Percentiles rank a stretch among this genome's conserved stretches.
Evolutionary conservation across 768 basidiomycete genomes (phyloP).

Genomic region (Boletus coccyginus): DNA sequence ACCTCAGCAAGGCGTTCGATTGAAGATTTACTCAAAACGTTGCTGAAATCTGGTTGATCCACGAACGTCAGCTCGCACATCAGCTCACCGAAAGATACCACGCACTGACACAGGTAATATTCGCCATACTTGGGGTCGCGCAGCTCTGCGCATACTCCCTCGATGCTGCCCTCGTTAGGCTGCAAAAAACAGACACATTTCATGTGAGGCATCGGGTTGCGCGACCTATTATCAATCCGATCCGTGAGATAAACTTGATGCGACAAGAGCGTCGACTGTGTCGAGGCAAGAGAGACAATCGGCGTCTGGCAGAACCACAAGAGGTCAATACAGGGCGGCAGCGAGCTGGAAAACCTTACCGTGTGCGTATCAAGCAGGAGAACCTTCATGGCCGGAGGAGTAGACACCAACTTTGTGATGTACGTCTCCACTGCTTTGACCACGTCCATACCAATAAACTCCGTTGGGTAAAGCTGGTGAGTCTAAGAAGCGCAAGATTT

Average conservation of each 20-base stretch:
- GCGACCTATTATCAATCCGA: constrained; percentile 89
- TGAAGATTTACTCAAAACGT: constrained; percentile 80
- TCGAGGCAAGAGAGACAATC: constrained; percentile 91
- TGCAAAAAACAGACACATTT: constrained; percentile 96
- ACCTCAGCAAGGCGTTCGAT: constrained; percentile 93
- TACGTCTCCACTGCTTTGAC: constrained; percentile 95
- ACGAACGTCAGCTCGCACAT: constrained; percentile 16
- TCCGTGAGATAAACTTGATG: constrained; percentile 99
- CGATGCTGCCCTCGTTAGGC: constrained; percentile 76
- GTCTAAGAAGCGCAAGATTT: not conserved
- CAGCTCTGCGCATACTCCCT: constrained; percentile 80
- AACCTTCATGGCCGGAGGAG: constrained; percentile 91
- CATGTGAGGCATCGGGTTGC: constrained; percentile 93
- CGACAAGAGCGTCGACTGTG: constrained; percentile 88
- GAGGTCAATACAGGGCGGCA: not conserved
- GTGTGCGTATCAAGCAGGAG: constrained; percentile 93
- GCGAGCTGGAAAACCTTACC: constrained; percentile 42
- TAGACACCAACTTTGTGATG: constrained; percentile 82
- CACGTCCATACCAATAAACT: constrained; percentile 71
- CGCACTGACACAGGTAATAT: constrained; percentile 98
- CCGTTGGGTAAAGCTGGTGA: not conserved
- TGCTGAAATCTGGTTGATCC: constrained; percentile 80
- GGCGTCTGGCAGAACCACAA: constrained; percentile 63
- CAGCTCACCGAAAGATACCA: constrained; percentile 44
- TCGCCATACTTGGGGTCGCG: constrained; percentile 92